Evolutionary conservation across 257 asterid species (phyloP), one percentile per base, ranked within the genome.

Genomic region (Penstemon newberryi): DNA sequence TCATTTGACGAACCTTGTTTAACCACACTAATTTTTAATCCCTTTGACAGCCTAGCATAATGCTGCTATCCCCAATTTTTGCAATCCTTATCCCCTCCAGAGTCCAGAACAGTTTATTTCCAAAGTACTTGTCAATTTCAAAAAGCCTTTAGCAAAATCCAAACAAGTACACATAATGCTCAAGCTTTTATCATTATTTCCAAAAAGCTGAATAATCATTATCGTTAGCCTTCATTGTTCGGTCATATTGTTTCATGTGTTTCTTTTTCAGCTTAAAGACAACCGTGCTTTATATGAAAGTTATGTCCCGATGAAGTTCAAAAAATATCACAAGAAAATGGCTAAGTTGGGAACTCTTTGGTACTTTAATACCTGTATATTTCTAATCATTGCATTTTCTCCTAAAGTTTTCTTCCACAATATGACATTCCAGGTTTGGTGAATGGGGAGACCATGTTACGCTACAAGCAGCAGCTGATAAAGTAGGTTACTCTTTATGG

Each of bases 381-480:
- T 8, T 45, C 56, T 41, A 58, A 50, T 40, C 57, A 56, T 70
- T 54, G 73, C 5, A 51, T 71, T 44, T 68, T 62, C 68, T 49
- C 55, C 62, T 58, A 43, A 78, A 60, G 12, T 62, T 59, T 18
- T 43, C 60, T 69, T 73, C 41, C 46, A 8, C 69, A 47, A 63
- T 71, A 38, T 70, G 51, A 33, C 67, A 60, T 75, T 68, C 18
- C 83, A 85, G 91, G 77, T 72, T 73, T 11, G 92, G 92, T 56
- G 89, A 86, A 72, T 86, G 92, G 89, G 89, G 89, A 9, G 91
- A 85, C 78, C 91, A 85, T 79, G 85, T 86, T 68, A 86, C 92
- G 3, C 74, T 86, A 75, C 92, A 86, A 78, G 93, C 93, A 46
- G 93, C 93, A 39, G 88, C 93, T 52, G 93, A 86, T 77, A 86